Evolutionary conservation across 306 rosid species (phyloP).

Genomic region (Cucurbita argyrosperma): DNA sequence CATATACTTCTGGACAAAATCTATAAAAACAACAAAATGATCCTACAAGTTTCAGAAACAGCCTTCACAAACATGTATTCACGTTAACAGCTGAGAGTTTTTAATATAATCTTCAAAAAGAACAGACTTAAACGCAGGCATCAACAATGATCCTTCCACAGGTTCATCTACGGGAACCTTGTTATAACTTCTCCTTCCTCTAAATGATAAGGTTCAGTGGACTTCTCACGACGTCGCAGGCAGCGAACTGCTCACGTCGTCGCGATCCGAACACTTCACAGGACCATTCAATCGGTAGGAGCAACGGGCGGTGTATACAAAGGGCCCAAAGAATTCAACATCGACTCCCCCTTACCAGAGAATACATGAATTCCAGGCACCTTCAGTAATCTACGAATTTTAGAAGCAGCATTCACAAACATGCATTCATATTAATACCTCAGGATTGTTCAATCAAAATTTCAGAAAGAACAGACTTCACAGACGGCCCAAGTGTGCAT

Average conservation of each 20-base stretch:
- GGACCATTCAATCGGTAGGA: too few relatives aligned
- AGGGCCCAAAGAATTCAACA: background rate
- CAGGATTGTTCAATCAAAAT: background rate
- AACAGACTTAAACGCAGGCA: background rate
- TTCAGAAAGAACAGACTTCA: background rate
- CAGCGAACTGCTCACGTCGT: too few relatives aligned
- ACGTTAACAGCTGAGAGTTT: background rate
- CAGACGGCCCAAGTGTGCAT: background rate
- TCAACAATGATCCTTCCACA: too few relatives aligned
- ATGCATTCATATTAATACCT: background rate
- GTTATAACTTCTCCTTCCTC: too few relatives aligned
- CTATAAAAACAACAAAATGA: conserved; percentile 19
- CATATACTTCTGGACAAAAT: conserved; percentile 62
- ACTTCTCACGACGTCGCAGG: too few relatives aligned
- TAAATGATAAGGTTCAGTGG: too few relatives aligned
- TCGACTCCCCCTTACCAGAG: background rate
- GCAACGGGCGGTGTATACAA: too few relatives aligned
- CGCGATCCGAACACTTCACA: too few relatives aligned
- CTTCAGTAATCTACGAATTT: background rate
- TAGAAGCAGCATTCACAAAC: background rate
- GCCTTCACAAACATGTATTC: background rate
- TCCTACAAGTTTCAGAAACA: background rate
- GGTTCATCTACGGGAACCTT: too few relatives aligned
- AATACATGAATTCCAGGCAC: background rate
- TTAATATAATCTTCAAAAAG: background rate